Evolutionary conservation across 192 early-diverging fungal species (phyloP), one percentile per base, ranked within the genome.

Genomic region (Diversispora epigaea): DNA sequence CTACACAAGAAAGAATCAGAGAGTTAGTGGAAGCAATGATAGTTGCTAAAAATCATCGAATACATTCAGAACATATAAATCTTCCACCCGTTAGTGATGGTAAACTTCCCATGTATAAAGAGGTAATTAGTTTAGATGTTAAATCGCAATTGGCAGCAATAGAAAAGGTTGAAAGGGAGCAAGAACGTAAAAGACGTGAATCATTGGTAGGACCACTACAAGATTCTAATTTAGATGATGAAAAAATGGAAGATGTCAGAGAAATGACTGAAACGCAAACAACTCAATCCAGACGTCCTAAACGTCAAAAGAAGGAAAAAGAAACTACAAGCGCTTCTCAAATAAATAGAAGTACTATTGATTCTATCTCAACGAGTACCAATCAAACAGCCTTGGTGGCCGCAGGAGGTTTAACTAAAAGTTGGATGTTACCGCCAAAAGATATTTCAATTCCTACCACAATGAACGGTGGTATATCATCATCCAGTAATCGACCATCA

Each of bases 21-120:
- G 67, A 77, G 5, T 80, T 92, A 69, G 77, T 90, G 19, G 89
- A 92, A 79, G 79, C 88, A 71, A 92, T 93, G 84, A 83, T 90
- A 4, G 83, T 82, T 7, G 91, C 91, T 1, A 89, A 87, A 8
- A 87, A 93, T 57, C 91, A 93, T 77, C 89, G 93, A 67, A 84
- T 85, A 44, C 81, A 82, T 3, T 87, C 91, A 0, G 85, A 89
- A 54, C 83, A 85, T 43, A 81, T 89, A 21, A 84, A 87, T 62
- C 83, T 87, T 9, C 88, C 91, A 25, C 87, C 86, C 0, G 68
- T 86, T 55, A 68, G 55, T 15, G 76, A 76, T 47, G 82, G 82
- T 1, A 83, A 88, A 3, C 83, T 85, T n/a, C 85, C 91, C 12
- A 77, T 90, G 44, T 93, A 91, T 80, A 90, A 89, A 71, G 86